phyloP scores from a whole-genome alignment of 2,329 filamentous ascomycete species.

The Aspergillus ochraceus region DNA sequence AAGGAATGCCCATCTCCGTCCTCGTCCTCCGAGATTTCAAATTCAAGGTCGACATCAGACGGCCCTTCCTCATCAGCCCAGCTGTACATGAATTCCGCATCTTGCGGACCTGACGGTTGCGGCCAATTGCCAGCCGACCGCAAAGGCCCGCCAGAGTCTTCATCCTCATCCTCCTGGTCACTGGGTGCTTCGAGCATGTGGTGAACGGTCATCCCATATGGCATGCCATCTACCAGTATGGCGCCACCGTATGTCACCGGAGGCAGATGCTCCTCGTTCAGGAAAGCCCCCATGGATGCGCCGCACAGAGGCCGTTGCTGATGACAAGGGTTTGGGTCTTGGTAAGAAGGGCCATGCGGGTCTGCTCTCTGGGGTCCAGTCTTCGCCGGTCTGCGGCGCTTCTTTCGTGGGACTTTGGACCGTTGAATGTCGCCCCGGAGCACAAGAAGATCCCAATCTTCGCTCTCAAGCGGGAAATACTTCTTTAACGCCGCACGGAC shows the following conservation, averaged over 20 bases:
- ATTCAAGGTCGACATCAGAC: conserved; percentile 41
- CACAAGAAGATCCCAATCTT: conserved; percentile 60
- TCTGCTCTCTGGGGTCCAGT: conserved; percentile 27
- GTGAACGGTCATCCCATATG: conserved; percentile 94
- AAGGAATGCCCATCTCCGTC: conserved; percentile 44
- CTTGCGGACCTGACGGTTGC: conserved; percentile 21
- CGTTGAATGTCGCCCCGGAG: conserved; percentile 59
- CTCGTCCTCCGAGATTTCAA: conserved; percentile 57
- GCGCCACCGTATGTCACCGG: conserved; percentile 90
- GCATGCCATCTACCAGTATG: conserved; percentile 77
- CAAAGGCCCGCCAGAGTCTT: conserved; percentile 34
- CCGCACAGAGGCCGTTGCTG: conserved; percentile 79
- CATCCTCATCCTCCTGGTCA: conserved; percentile 51
- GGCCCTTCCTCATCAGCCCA: conserved; percentile 42
- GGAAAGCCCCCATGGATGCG: conserved; percentile 89
- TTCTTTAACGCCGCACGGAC: conserved; percentile 59
- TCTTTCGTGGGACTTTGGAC: conserved; percentile 52
- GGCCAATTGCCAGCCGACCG: conserved; percentile 49
- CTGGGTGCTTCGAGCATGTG: conserved; percentile 80
- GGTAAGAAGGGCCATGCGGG: conserved; percentile 27
- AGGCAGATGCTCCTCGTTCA: conserved; percentile 79
- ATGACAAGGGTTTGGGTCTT: conserved; percentile 66
- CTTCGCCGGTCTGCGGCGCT: conserved; percentile 39
- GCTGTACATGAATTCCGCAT: conserved; percentile 36
- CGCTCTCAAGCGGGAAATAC: conserved; percentile 57